A percentile compares a stretch with the other conserved stretches of the same genome.
Evolutionary conservation across 140 eudicot genomes (phyloP).

Genomic region (Flaveria floridana): DNA sequence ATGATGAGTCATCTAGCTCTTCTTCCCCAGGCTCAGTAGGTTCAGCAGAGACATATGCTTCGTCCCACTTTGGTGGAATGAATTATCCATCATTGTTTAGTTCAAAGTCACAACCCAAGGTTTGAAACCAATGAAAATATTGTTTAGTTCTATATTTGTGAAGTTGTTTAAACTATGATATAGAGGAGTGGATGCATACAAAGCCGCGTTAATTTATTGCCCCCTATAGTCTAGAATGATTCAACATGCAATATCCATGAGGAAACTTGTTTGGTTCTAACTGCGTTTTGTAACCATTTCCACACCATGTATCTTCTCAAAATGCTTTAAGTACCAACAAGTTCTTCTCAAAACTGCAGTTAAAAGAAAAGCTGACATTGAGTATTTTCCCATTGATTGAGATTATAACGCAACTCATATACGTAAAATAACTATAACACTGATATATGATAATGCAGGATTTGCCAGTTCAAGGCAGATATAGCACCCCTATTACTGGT

Average conservation of each 20-base stretch:
- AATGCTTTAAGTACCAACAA: background rate
- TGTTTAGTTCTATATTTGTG: background rate
- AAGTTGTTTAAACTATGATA: background rate
- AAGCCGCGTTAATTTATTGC: background rate
- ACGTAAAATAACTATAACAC: background rate
- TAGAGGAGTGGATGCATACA: background rate
- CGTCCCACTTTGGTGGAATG: constrained; percentile 85
- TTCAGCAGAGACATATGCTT: constrained; percentile 78
- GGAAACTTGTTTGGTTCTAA: background rate
- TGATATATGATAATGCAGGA: constrained; percentile 38
- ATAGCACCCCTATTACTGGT: constrained; percentile 35
- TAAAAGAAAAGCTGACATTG: background rate
- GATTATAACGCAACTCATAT: background rate
- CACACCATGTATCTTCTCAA: background rate
- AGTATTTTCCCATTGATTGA: background rate
- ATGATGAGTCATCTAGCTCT: constrained; percentile 71
- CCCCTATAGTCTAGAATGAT: background rate
- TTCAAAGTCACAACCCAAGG: constrained; percentile 67
- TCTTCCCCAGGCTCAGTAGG: constrained; percentile 74
- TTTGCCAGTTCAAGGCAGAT: constrained; percentile 41
- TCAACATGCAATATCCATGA: background rate
- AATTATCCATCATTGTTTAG: constrained; percentile 81
- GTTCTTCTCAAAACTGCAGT: background rate
- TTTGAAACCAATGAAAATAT: constrained; percentile 29
- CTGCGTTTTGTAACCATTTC: background rate